A percentile compares a stretch with the other conserved stretches of the same genome.
Evolutionary conservation across 495 filamentous ascomycete genomes (phyloP).

Genomic region (Neurospora sp.): DNA sequence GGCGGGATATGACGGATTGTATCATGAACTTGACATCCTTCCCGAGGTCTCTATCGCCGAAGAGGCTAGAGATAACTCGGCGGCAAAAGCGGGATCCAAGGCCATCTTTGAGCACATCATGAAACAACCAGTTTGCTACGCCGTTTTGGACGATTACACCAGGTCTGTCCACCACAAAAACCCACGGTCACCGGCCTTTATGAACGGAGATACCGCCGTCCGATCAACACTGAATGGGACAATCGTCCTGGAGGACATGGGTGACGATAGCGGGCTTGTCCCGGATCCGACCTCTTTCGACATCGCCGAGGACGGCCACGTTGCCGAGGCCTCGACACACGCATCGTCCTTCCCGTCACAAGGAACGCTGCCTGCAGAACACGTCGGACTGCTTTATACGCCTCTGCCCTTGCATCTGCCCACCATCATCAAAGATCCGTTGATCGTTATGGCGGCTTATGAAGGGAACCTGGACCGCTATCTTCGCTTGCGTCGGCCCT

Average conservation of each 20-base stretch:
- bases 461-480: constrained; percentile 12
- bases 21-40: constrained; percentile 8
- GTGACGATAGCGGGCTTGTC: no score
- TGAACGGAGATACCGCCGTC: constrained; percentile 13
- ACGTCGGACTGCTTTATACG: neutral
- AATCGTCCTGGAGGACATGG: neutral
- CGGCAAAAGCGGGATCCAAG: neutral
- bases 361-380: neutral
- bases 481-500: constrained; percentile 5
- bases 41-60: constrained; percentile 12
- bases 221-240: constrained; percentile 1
- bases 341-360: neutral
- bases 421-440: constrained; percentile 5
- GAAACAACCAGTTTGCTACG: constrained; percentile 1
- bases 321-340: neutral
- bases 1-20: constrained; percentile 8
- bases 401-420: constrained; percentile 11
- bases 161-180: constrained; percentile 1
- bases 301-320: constrained; percentile 8
- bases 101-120: constrained; percentile 8
- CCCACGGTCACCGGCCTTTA: neutral
- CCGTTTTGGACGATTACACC: constrained; percentile 11
- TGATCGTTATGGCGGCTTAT: constrained; percentile 12
- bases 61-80: constrained; percentile 7
- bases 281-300: no score